Percentiles rank a stretch among this genome's conserved stretches.
Conservation (phyloP, 805 yeast species). For the Teunomyces atbi region DNA sequence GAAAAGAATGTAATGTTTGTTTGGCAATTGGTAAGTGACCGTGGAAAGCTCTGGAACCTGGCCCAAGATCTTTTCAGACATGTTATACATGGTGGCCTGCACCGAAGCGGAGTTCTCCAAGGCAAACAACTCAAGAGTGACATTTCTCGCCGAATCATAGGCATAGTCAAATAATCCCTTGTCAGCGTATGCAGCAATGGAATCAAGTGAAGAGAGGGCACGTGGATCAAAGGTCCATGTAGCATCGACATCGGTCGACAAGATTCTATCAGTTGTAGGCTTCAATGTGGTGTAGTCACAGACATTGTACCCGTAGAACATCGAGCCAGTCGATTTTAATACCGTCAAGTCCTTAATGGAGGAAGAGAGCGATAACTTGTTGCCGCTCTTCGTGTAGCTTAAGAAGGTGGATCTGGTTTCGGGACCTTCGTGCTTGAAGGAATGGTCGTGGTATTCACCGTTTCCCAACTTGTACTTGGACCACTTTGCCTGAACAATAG, state of each 20-base stretch:
- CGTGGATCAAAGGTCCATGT: constrained; percentile 62
- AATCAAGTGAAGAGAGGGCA: constrained; percentile 48
- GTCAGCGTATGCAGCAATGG: constrained; percentile 51
- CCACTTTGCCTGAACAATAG: constrained; percentile 77
- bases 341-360: constrained; percentile 78
- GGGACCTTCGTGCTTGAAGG: constrained; percentile 81
- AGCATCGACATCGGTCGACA: constrained; percentile 83
- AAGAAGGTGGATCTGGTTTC: constrained; percentile 68
- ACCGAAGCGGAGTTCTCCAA: constrained; percentile 88
- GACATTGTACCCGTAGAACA: constrained; percentile 81
- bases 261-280: constrained; percentile 80
- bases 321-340: constrained; percentile 87
- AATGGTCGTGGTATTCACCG: constrained; percentile 78
- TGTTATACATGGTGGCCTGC: constrained; percentile 95
- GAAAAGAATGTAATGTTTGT: constrained; percentile 84
- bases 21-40: constrained; percentile 79
- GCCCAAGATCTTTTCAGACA: constrained; percentile 71
- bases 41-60: constrained; percentile 54
- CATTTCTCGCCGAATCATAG: constrained; percentile 58
- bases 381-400: constrained; percentile 49
- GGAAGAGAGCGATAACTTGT: constrained; percentile 57
- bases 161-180: constrained; percentile 64
- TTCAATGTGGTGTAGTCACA: constrained; percentile 87
- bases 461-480: constrained; percentile 61
- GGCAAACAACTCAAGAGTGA: constrained; percentile 78